phyloP scores from a whole-genome alignment of 2,329 filamentous ascomycete species.

The Colletotrichum sp. region DNA sequence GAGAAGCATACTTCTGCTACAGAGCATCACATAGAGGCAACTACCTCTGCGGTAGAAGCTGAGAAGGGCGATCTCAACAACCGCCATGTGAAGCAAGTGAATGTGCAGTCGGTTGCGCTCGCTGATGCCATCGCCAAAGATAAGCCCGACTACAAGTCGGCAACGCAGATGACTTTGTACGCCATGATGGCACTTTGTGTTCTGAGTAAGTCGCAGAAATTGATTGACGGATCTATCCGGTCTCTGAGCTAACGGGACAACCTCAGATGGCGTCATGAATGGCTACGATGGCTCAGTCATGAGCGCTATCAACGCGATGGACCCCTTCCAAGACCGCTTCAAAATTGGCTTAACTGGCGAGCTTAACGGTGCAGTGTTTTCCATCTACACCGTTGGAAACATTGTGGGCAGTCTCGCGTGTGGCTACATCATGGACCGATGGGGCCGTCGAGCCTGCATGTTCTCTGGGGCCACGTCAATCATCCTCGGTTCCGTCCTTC shows the following conservation, averaged over 20 bases:
- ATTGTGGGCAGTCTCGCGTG: slow-evolving; percentile 18
- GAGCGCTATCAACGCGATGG: slow-evolving; percentile 24
- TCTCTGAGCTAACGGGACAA: rapidly evolving
- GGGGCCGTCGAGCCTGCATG: slow-evolving; percentile 16
- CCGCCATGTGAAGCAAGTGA: slow-evolving; percentile 14
- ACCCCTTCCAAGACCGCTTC: slow-evolving; percentile 22
- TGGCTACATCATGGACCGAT: slow-evolving; percentile 25
- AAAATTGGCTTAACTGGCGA: slow-evolving; percentile 17
- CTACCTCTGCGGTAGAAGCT: slow-evolving; percentile 13
- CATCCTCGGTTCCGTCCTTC: slow-evolving; percentile 23
- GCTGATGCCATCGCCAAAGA: slow-evolving; percentile 26
- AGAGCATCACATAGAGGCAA: slow-evolving; percentile 10
- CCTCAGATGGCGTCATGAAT: slow-evolving; percentile 13
- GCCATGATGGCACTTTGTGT: slow-evolving; percentile 25
- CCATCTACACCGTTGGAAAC: slow-evolving; percentile 24
- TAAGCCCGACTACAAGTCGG: slow-evolving; percentile 17
- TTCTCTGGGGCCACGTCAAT: neutral
- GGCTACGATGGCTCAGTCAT: slow-evolving; percentile 23
- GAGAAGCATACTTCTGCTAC: neutral
- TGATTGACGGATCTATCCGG: neutral
- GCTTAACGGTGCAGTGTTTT: slow-evolving; percentile 18
- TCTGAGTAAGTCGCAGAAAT: neutral
- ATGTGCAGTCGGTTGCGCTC: slow-evolving; percentile 23
- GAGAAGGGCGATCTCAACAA: neutral
- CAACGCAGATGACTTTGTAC: slow-evolving; percentile 19